Conservation (phyloP, 805 yeast species). For the Candida stauntonica region DNA sequence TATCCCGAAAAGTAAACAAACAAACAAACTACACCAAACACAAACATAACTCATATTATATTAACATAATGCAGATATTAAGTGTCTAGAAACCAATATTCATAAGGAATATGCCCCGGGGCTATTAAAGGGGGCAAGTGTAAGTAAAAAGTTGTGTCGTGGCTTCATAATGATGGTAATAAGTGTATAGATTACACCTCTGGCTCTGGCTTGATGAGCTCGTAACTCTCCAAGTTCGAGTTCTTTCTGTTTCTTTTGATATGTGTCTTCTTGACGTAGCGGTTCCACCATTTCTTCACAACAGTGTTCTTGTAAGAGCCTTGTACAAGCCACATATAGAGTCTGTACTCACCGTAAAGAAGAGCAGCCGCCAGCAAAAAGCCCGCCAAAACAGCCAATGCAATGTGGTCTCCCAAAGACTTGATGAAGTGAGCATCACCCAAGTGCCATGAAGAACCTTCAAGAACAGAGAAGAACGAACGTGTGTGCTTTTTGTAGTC, state of each 20-base stretch:
- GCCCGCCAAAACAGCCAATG: constrained; percentile 67
- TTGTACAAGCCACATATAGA: constrained; percentile 38
- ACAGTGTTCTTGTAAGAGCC: constrained; percentile 25
- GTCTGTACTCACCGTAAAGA: constrained; percentile 43
- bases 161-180: neutral
- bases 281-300: constrained; percentile 15
- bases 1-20: too few relatives aligned
- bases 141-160: neutral
- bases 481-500: constrained; percentile 61
- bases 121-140: too few relatives aligned
- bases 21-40: too few relatives aligned
- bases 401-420: constrained; percentile 68
- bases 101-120: too few relatives aligned
- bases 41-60: too few relatives aligned
- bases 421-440: constrained; percentile 82
- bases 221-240: constrained; percentile 22
- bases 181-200: constrained; percentile 1
- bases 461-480: constrained; percentile 68
- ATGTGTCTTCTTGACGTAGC: constrained; percentile 14
- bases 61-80: too few relatives aligned
- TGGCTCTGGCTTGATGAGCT: constrained; percentile 12
- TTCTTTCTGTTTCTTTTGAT: constrained; percentile 27
- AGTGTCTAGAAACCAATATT: too few relatives aligned
- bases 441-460: constrained; percentile 91
- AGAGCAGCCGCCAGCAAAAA: constrained; percentile 49